Base-by-base conservation (phyloP, 106 monocot species). In the Vanilla planifolia region DNA sequence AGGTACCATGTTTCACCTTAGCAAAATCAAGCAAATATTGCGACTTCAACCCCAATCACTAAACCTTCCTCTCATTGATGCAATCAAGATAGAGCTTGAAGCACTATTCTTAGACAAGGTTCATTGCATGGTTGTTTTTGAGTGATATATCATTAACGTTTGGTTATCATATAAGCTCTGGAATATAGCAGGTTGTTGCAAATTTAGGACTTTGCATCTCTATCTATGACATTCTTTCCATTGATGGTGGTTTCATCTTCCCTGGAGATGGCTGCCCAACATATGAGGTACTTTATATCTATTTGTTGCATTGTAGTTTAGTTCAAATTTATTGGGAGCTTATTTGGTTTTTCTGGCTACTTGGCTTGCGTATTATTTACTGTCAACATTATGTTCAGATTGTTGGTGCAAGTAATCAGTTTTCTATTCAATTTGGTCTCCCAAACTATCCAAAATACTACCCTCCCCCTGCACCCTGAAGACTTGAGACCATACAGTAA, bases 121-220 rank as follows among this genome's bases (percentile, higher is more conserved):
- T 21, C 34, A 33, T 10, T 11, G 16, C 30, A 2, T 20, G 7
- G 16, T 23, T 62, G 3, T 52, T 58, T 33, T 21, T 25, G 15
- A n/a, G 9, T 8, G 22, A 13, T 27, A 42, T 23, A 28, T 1
- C 21, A 21, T 27, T 0, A 26, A 7, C 15, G 27, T 42, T 42
- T 23, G 13, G 24, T 24, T 64, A 37, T 35, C 37, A 1, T 51
- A 51, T 21, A 51, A 24, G 5, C 33, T 48, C 47, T 11, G 39
- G 26, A 3, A 47, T 44, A 39, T 36, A 34, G 11, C 60, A 93
- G 93, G 82, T 93, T 33, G 75, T 94, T 34, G n/a, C 89, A 8
- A 74, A 89, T 61, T 76, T 94, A 65, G 93, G 93, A n/a, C 80
- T 94, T 39, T 94, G 93, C 50, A 55, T 89, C 45, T 85, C 93